These are phyloP conservation scores for Aphanomyces euteiches DNA, from an alignment of 352 stramenopile genomes.

Conservation along the genomic window DNA sequence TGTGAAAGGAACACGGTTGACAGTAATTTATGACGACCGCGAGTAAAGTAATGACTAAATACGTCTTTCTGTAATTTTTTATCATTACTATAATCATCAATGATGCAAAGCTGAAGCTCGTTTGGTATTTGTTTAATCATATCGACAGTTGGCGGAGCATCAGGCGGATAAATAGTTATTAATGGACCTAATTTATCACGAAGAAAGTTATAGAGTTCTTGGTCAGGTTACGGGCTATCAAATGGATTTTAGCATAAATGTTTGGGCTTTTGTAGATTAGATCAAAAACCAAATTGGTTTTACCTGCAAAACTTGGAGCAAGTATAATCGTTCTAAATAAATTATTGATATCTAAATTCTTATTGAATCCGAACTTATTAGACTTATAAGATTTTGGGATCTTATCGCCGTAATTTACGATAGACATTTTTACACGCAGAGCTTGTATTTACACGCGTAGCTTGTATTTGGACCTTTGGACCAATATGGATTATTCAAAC, in stretches of 20 bases:
- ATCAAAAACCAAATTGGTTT: background rate
- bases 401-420: background rate
- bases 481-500: conserved; percentile 16
- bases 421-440: background rate
- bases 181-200: background rate
- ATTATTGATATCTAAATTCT: background rate
- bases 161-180: conserved; percentile 37
- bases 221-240: background rate
- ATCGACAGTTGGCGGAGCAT: conserved; percentile 36
- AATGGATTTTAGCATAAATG: background rate
- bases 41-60: conserved; percentile 37
- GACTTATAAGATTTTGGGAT: background rate
- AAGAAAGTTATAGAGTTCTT: conserved; percentile 3
- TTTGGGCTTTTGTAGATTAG: background rate
- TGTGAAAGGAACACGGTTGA: conserved; percentile 34
- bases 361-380: background rate
- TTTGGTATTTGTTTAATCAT: conserved; percentile 30
- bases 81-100: conserved; percentile 41
- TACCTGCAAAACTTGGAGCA: background rate
- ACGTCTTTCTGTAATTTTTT: conserved; percentile 36
- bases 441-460: background rate
- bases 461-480: conserved; percentile 24
- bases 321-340: background rate
- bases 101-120: conserved; percentile 34
- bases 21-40: conserved; percentile 34